Conservation (phyloP, 1,284 basidiomycete species). For the Pterulicium gracile region DNA sequence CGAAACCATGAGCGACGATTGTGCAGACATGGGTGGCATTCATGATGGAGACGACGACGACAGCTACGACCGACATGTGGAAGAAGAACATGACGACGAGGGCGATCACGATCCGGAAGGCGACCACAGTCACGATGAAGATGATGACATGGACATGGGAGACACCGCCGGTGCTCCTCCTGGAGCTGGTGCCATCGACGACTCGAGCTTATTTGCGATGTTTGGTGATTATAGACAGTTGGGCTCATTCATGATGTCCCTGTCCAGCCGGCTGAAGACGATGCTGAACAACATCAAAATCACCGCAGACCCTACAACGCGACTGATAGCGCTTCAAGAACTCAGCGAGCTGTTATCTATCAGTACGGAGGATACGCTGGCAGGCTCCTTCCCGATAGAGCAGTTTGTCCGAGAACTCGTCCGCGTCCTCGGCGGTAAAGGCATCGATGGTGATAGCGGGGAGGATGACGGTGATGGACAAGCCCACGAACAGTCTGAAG, state of each 20-base stretch:
- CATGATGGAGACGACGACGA: constrained; percentile 31
- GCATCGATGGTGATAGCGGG: constrained; percentile 54
- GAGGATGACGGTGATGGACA: constrained; percentile 53
- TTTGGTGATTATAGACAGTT: constrained; percentile 79
- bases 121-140: constrained; percentile 23
- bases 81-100: constrained; percentile 24
- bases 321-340: constrained; percentile 87
- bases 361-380: constrained; percentile 94
- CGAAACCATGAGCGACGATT: constrained; percentile 28
- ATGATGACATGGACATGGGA: constrained; percentile 18
- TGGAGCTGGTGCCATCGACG: constrained; percentile 54
- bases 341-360: constrained; percentile 92
- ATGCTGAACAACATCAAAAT: constrained; percentile 85
- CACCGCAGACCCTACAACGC: constrained; percentile 69
- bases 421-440: constrained; percentile 81
- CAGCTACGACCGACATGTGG: constrained; percentile 20
- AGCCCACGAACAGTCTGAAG: constrained; percentile 57
- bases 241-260: constrained; percentile 84
- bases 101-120: constrained; percentile 34
- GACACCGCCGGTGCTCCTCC: constrained; percentile 20
- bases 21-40: constrained; percentile 25
- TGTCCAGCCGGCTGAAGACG: constrained; percentile 79
- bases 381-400: constrained; percentile 90
- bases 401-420: constrained; percentile 90
- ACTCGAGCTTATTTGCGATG: constrained; percentile 69